phyloP scores from a whole-genome alignment of 2,329 filamentous ascomycete species.

The Ascochyta koolunga region DNA sequence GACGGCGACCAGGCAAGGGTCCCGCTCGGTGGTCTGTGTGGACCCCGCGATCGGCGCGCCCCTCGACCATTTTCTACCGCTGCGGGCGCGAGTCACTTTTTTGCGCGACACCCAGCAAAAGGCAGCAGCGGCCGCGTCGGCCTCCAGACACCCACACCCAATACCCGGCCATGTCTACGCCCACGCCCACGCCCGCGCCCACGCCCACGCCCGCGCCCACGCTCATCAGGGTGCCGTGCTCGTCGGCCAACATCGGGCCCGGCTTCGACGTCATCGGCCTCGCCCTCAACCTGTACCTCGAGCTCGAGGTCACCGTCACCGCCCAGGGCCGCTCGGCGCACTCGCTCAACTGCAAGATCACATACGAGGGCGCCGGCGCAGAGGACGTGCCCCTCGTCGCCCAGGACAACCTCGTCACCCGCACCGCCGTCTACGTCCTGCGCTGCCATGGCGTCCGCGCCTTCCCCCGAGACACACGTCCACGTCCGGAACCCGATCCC shows the following conservation, averaged over 20 bases:
- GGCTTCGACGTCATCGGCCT: constrained; percentile 98
- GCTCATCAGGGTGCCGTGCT: constrained; percentile 85
- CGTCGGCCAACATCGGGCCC: constrained; percentile 94
- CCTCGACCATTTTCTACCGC: constrained; percentile 5
- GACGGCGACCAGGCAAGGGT: too few relatives aligned
- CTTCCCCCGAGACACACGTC: constrained; percentile 87
- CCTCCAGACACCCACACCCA: constrained; percentile 6
- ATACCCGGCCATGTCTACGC: constrained; percentile 49
- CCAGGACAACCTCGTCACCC: constrained; percentile 88
- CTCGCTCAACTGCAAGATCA: constrained; percentile 84
- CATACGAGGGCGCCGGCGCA: constrained; percentile 83
- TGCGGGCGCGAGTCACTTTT: constrained; percentile 5
- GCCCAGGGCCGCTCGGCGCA: constrained; percentile 57
- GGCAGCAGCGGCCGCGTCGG: constrained; percentile 1
- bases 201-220: too few relatives aligned
- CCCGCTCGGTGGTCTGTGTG: background rate
- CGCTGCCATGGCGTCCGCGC: constrained; percentile 85
- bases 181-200: too few relatives aligned
- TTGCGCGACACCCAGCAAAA: constrained; percentile 8
- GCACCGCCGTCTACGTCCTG: constrained; percentile 91
- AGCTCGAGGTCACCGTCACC: constrained; percentile 79
- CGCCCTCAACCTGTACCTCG: constrained; percentile 90
- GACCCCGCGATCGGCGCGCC: constrained; percentile 5
- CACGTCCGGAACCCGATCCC: constrained; percentile 97
- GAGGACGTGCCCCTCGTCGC: constrained; percentile 83